These are phyloP conservation scores for Acanthamoeba healyi DNA, from an alignment of 208 protist genomes.

Conservation along the genomic window DNA sequence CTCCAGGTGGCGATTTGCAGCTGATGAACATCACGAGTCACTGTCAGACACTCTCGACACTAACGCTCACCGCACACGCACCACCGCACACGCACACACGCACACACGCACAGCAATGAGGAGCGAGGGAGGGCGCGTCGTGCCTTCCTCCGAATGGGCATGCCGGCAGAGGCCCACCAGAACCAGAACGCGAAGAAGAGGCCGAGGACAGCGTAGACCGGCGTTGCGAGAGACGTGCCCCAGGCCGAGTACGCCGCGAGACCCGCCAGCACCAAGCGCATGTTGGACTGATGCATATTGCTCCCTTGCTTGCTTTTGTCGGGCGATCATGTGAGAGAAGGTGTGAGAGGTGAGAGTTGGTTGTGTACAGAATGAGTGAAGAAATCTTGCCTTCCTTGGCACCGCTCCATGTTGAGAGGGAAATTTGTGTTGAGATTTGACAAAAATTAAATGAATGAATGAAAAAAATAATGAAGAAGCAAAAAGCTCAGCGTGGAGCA, in stretches of 20 bases:
- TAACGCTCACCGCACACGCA: background rate
- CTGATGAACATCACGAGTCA: background rate
- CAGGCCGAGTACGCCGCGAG: background rate
- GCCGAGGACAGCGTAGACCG: background rate
- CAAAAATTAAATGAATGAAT: too few species aligned
- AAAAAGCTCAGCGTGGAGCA: too few species aligned
- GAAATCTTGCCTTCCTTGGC: too few species aligned
- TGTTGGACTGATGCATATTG: slow-evolving; percentile 48
- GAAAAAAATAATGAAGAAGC: too few species aligned
- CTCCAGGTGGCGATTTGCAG: slow-evolving; percentile 19
- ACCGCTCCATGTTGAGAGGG: too few species aligned
- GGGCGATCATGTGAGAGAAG: too few species aligned
- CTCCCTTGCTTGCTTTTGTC: too few species aligned
- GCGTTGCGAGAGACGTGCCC: background rate
- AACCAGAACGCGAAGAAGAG: slow-evolving; percentile 16
- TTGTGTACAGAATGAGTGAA: too few species aligned
- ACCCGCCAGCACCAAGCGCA: background rate
- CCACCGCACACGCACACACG: too few species aligned
- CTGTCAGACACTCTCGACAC: background rate
- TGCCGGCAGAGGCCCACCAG: slow-evolving; percentile 60
- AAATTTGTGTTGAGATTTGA: too few species aligned
- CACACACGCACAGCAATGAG: too few species aligned
- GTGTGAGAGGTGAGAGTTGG: too few species aligned
- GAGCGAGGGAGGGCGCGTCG: background rate
- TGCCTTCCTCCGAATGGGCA: slow-evolving; percentile 2